Evolutionary conservation across 177 flowering plant genomes (phyloP), one percentile per base, ranked within the genome.

Genomic region (Tripterygium wilfordii): DNA sequence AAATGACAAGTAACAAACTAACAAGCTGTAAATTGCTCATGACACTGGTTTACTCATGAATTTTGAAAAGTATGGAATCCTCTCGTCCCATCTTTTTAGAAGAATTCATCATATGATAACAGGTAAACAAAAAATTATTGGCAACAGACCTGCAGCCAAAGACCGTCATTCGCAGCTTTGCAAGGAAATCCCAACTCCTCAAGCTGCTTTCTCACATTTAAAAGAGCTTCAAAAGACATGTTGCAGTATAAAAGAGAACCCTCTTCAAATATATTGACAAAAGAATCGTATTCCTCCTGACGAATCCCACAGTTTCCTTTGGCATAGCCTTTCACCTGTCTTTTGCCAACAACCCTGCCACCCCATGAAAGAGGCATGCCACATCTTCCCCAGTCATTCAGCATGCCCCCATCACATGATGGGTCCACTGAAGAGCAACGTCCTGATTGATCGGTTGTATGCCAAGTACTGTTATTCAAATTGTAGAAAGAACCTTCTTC

Each of bases 131-230:
- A 23, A 9, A 21, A 32, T 36, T 54, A 6, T 17, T n/a, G 39
- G 44, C 5, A 42, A 52, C 77, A 54, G 4, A 92, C 99, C 96
- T 92, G 99, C 56, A 92, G 73, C 99, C 99, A 92, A 38, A 89
- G 85, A 62, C 99, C 85, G 65, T 92, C 99, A 67, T 89, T 82
- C 47, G 85, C 82, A 42, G 99, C 89, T 74, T 84, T 89, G 77
- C 99, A 82, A 42, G 98, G 97, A 49, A 92, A 92, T 9, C 96
- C 99, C 68, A 86, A 56, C 60, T 89, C 99, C 65, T 92, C 99
- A 56, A 92, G 89, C 56, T 79, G 97, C 70, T 77, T 87, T 68
- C 99, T 77, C 55, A 76, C 89, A 71, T 79, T 79, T 42, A 92
- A 40, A 61, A 92, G 95, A 36, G 83, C 92, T 54, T 87, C 95